A percentile compares a stretch with the other conserved stretches of the same genome.
Conservation (phyloP, 1,284 basidiomycete species). For the Gastroboletus turbinatus region DNA sequence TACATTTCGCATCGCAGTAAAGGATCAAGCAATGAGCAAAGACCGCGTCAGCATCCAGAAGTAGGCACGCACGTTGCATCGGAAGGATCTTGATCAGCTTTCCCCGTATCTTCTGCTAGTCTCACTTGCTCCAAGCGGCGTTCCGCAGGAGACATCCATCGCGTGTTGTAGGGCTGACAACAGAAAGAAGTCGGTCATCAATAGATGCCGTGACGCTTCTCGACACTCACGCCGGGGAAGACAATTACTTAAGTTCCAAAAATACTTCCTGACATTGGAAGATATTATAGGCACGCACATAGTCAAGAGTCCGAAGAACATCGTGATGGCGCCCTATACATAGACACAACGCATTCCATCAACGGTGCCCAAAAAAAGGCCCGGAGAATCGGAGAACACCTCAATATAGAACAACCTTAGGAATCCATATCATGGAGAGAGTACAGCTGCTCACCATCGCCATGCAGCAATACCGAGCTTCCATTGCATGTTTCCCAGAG, state of each 20-base stretch:
- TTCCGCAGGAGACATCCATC: conserved; percentile 60
- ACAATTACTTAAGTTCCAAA: not conserved
- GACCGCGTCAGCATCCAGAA: not conserved
- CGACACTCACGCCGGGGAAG: conserved; percentile 32
- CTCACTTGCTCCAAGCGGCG: conserved; percentile 67
- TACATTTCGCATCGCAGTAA: too few relatives aligned
- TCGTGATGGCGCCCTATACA: conserved; percentile 54
- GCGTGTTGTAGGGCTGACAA: conserved; percentile 60
- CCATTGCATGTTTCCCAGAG: conserved; percentile 69
- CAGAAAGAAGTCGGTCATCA: not conserved
- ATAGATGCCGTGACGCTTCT: not conserved
- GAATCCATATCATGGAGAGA: not conserved
- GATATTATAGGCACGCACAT: conserved; percentile 46
- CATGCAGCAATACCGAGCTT: conserved; percentile 66
- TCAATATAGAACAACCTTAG: conserved; percentile 62
- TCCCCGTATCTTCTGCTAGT: conserved; percentile 73
- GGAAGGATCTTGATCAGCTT: conserved; percentile 58
- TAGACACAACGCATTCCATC: not conserved
- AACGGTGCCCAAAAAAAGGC: not conserved
- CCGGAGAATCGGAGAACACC: conserved; percentile 31
- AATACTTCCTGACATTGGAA: not conserved
- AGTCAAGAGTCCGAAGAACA: conserved; percentile 52
- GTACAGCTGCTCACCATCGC: conserved; percentile 53
- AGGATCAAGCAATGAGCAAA: not conserved
- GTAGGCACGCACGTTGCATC: conserved; percentile 49